Evolutionary conservation across 2,329 filamentous ascomycete genomes (phyloP), one percentile per base, ranked within the genome.

Genomic region (Calonectria multiphialidica): DNA sequence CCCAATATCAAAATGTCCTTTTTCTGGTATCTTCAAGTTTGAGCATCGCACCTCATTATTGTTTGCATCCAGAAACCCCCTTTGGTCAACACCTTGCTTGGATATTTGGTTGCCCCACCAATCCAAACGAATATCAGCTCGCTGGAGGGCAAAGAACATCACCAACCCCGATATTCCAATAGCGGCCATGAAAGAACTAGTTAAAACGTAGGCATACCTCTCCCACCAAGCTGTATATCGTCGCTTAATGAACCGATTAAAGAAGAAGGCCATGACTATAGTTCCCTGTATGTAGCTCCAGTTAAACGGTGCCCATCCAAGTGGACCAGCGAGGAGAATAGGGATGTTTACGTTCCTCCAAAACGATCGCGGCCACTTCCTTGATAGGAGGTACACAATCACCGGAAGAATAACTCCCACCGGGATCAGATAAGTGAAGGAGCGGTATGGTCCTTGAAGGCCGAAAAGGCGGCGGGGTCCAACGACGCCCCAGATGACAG

Each of bases 401-500:
- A 80, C 61, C 2, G 79, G 78, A 2, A 81, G 66, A 8, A 77
- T 2, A 6, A 74, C 12, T 0, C 76, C 79, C 0, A 78, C 4
- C 0, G 76, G 77, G 12, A 80, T 75, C 3, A 50, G 45, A 57
- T 78, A 80, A 1, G 69, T 75, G 40, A 78, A 21, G 1, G 70
- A 44, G 1, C 67, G 72, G 57, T 79, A 81, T 1, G 75, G 74
- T 0, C 66, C 76, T 35, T 72, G 61, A 1, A 44, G 55, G 0
- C 74, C 78, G 16, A 94, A 94, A 77, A 94, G 90, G 42, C 92
- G 88, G 5, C 85, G 82, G 0, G 93, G 92, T 0, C 93, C 92
- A 68, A 94, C 91, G 55, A 90, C 87, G 49, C 92, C 92, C 92
- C 91, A 93, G 75, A 93, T 88, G 42, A 93, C 84, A 1, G 91